Conservation (phyloP, 208 protist species). For the Wallacemonas collosoma region DNA sequence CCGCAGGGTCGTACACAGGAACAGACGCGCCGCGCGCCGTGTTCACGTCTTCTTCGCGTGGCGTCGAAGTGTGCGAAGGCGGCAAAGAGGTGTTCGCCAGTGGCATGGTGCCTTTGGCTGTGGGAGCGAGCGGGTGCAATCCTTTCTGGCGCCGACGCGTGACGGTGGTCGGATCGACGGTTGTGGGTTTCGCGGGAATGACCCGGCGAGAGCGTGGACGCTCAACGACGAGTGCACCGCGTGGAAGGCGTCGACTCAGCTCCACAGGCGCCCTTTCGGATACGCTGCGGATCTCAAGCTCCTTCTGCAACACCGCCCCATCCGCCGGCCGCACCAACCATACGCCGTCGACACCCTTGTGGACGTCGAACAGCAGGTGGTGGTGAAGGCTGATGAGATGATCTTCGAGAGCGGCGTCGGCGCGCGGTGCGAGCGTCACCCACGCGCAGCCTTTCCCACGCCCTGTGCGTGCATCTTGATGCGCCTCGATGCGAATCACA, state of each 20-base stretch:
- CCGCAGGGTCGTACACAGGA: too few species aligned
- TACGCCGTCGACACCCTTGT: background rate
- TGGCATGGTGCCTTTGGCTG: too few species aligned
- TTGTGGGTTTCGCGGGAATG: background rate
- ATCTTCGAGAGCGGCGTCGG: background rate
- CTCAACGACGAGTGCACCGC: slow-evolving; percentile 11
- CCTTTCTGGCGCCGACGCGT: background rate
- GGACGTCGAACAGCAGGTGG: slow-evolving; percentile 13
- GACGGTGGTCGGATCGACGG: background rate
- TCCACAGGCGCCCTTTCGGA: slow-evolving; percentile 7
- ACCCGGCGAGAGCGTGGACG: slow-evolving; percentile 1
- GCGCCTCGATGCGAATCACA: background rate
- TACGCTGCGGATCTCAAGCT: slow-evolving; percentile 1
- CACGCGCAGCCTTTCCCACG: slow-evolving; percentile 14
- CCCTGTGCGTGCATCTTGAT: slow-evolving; percentile 10
- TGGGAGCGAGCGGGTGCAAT: too few species aligned
- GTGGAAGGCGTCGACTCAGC: slow-evolving; percentile 12
- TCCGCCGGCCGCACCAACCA: background rate
- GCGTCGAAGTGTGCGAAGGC: too few species aligned
- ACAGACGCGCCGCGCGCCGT: too few species aligned
- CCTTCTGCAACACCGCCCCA: background rate
- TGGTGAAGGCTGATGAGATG: slow-evolving; percentile 9
- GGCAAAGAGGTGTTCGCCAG: too few species aligned
- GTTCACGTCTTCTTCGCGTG: too few species aligned
- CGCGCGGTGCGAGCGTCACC: slow-evolving; percentile 6